Base-by-base conservation (phyloP, 2,329 filamentous ascomycete genomes). In the Colletotrichum sp. region DNA sequence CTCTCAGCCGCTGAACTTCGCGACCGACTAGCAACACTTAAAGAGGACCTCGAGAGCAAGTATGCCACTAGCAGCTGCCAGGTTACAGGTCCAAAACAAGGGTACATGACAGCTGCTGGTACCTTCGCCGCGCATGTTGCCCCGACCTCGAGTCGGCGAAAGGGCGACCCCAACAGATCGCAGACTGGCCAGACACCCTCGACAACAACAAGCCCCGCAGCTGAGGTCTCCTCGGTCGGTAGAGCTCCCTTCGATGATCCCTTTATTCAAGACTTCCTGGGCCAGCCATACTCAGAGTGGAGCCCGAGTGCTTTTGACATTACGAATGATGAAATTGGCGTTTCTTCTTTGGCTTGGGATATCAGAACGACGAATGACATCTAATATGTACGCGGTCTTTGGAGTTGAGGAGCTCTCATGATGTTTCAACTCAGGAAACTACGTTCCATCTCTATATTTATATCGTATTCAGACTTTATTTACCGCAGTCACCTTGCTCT, bases 1-100 rank as follows among this genome's bases (percentile, higher is more conserved):
- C 79, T 83, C 0, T 79, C 81, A 0, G 81, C 81, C 0, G 78
- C 81, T 1, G 80, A 82, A 9, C 82, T 81, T 9, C 83, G 81
- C 30, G 81, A 81, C 18, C 71, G 80, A 1, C 16, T 83, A 2
- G 81, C 58, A 12, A 34, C 58, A 18, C 26, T 61, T 3, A 61
- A 61, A 6, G 28, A 61, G 7, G 12, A 61, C 28, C 26, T 61
- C 3, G 58, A 61, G 30, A 34, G 28, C 18, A 28, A n/a, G 18
- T 61, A 61, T n/a, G 28, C 58, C 7, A 32, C 58, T 8, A n/a
- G 28, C 58, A 32, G 28, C 28, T 61, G 58, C n/a, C 58, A 32
- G 10, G 28, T 28, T 8, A n/a, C 28, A 13, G 58, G 58, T 2
- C 58, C 58, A 1, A 61, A 61, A 32, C 58, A 61, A 13, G 58